phyloP scores from a whole-genome alignment of 2,329 filamentous ascomycete species.

The Calonectria pseudoreteaudii region DNA sequence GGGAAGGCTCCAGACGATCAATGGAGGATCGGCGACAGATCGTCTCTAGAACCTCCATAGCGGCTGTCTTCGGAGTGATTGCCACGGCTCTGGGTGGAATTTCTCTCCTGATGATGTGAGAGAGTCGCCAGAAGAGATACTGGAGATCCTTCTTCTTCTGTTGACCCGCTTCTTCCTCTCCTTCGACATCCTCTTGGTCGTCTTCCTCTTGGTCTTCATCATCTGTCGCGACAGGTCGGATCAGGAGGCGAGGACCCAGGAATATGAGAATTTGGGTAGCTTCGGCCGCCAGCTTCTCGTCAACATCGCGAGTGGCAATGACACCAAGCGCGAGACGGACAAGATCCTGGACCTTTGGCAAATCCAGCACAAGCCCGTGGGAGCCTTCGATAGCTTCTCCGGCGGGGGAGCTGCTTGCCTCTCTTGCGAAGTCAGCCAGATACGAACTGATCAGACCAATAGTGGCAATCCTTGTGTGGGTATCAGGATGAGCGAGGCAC shows the following conservation, averaged over 20 bases:
- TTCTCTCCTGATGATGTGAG: conserved; percentile 83
- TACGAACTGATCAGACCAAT: conserved; percentile 81
- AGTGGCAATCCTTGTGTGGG: conserved; percentile 81
- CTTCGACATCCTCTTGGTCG: conserved; percentile 51
- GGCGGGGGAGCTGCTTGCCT: conserved; percentile 58
- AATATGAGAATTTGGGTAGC: conserved; percentile 86
- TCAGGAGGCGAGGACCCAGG: conserved; percentile 71
- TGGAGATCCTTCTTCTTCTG: conserved; percentile 62
- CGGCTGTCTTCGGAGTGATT: conserved; percentile 79
- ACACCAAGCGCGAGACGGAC: conserved; percentile 63
- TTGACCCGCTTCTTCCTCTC: conserved; percentile 57
- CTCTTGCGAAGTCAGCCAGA: conserved; percentile 81
- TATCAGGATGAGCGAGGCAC: conserved; percentile 78
- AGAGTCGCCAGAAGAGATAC: conserved; percentile 83
- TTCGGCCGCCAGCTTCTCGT: conserved; percentile 82
- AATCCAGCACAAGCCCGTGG: conserved; percentile 75
- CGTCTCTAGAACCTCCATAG: conserved; percentile 79
- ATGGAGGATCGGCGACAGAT: conserved; percentile 72
- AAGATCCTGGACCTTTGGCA: conserved; percentile 72
- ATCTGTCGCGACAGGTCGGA: conserved; percentile 51
- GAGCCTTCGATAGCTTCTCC: conserved; percentile 75
- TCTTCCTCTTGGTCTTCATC: conserved; percentile 54
- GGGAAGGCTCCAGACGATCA: conserved; percentile 68
- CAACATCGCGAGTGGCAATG: conserved; percentile 72
- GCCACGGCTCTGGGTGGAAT: conserved; percentile 71